Conservation (phyloP, 257 asterid species). For the Capsicum rhomboideum region DNA sequence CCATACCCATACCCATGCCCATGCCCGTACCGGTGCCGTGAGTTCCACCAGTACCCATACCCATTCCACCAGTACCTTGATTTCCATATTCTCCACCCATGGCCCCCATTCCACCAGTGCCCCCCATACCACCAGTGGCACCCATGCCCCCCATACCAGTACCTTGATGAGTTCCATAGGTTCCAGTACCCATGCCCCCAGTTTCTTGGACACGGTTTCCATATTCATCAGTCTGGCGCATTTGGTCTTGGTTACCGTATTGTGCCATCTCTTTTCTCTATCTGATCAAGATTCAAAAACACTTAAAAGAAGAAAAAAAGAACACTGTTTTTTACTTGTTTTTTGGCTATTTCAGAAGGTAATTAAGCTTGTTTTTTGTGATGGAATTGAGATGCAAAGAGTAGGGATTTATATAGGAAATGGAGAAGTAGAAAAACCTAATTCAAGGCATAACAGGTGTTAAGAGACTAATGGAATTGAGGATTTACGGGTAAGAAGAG, state of each 20-base stretch:
- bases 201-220: slow-evolving; percentile 18
- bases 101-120: neutral
- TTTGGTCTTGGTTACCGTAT: neutral
- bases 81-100: no score
- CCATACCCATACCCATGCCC: neutral
- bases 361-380: neutral
- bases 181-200: slow-evolving; percentile 1
- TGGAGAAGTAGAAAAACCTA: neutral
- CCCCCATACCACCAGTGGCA: no score
- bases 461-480: neutral
- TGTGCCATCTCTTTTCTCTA: neutral
- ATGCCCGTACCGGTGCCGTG: neutral
- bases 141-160: neutral
- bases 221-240: slow-evolving; percentile 25
- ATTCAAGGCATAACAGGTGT: neutral
- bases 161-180: slow-evolving; percentile 1
- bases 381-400: neutral
- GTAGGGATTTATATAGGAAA: neutral
- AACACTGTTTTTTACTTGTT: neutral
- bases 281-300: neutral
- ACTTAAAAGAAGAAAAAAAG: neutral
- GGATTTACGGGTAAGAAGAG: neutral
- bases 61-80: neutral
- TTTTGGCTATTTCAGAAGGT: neutral
- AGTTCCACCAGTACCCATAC: neutral